Evolutionary conservation across 2,329 filamentous ascomycete species (phyloP).

Genomic region (Coniochaeta sp.): DNA sequence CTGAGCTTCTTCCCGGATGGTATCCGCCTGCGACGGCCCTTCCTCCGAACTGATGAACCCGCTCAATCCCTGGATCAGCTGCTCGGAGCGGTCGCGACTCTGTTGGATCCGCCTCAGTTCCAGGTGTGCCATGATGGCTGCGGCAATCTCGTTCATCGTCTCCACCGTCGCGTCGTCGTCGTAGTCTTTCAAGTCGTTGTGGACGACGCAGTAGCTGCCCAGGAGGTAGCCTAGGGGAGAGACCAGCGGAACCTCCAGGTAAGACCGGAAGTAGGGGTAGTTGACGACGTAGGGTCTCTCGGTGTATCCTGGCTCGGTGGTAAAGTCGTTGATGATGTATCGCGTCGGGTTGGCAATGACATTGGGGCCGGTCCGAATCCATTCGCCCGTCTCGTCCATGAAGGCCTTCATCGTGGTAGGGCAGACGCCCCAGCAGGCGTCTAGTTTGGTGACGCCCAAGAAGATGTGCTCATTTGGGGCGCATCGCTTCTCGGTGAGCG

Average conservation of each 20-base stretch:
- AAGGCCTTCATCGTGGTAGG: constrained; percentile 21
- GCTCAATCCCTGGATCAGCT: constrained; percentile 17
- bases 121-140: constrained; percentile 18
- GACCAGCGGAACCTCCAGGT: constrained; percentile 24
- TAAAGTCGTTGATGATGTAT: constrained; percentile 23
- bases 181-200: constrained; percentile 18
- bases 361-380: constrained; percentile 13
- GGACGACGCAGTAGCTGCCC: constrained; percentile 24
- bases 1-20: too few relatives aligned
- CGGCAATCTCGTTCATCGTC: constrained; percentile 16
- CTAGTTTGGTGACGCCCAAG: constrained; percentile 17
- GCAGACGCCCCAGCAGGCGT: constrained; percentile 22
- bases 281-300: constrained; percentile 19
- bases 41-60: constrained; percentile 16
- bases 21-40: too few relatives aligned
- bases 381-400: constrained; percentile 17
- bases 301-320: constrained; percentile 18
- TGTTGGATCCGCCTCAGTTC: constrained; percentile 15
- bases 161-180: constrained; percentile 11
- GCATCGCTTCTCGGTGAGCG: constrained; percentile 14
- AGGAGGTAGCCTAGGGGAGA: constrained; percentile 22
- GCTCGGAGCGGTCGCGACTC: constrained; percentile 14
- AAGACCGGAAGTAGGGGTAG: constrained; percentile 22
- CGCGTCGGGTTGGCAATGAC: constrained; percentile 21
- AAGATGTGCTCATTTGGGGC: constrained; percentile 12